These are phyloP conservation scores for Hypoxylon lienhwacheense DNA, from an alignment of 495 filamentous ascomycete genomes.

Conservation along the genomic window DNA sequence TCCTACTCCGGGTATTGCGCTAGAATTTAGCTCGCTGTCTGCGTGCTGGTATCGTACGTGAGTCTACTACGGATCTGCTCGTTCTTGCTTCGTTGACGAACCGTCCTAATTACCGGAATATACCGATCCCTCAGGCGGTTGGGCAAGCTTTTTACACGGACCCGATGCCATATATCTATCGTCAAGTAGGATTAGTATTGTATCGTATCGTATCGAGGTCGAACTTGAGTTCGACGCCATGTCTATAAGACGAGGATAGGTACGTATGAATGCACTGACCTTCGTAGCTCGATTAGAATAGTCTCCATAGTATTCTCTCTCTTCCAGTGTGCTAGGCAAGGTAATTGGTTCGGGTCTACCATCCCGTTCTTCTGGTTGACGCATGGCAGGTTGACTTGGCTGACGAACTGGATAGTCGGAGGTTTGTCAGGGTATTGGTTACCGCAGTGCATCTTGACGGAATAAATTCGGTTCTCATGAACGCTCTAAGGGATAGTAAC, in stretches of 20 bases:
- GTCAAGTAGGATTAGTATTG: conserved; percentile 27
- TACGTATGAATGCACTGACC: conserved; percentile 47
- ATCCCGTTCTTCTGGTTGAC: conserved; percentile 77
- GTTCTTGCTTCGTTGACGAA: background rate
- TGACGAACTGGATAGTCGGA: conserved; percentile 86
- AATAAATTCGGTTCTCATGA: conserved; percentile 98
- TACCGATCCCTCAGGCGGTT: conserved; percentile 85
- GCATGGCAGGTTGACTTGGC: conserved; percentile 91
- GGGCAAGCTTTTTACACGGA: conserved; percentile 90
- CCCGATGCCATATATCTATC: conserved; percentile 90
- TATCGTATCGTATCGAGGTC: background rate
- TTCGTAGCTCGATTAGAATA: conserved; percentile 83
- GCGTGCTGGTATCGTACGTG: background rate
- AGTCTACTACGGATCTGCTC: background rate
- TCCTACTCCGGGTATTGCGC: background rate
- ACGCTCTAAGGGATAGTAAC: conserved; percentile 64
- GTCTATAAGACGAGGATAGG: too few species aligned
- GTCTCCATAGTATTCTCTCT: conserved; percentile 91
- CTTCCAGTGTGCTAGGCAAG: conserved; percentile 85
- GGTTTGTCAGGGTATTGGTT: conserved; percentile 85
- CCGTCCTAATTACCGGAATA: conserved; percentile 49
- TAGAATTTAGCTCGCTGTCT: background rate
- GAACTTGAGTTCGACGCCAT: background rate
- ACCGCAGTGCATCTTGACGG: conserved; percentile 95
- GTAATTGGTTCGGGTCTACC: conserved; percentile 81